These are phyloP conservation scores for Diaporthe destruens DNA, from an alignment of 2,329 filamentous ascomycete species.

Conservation along the genomic window DNA sequence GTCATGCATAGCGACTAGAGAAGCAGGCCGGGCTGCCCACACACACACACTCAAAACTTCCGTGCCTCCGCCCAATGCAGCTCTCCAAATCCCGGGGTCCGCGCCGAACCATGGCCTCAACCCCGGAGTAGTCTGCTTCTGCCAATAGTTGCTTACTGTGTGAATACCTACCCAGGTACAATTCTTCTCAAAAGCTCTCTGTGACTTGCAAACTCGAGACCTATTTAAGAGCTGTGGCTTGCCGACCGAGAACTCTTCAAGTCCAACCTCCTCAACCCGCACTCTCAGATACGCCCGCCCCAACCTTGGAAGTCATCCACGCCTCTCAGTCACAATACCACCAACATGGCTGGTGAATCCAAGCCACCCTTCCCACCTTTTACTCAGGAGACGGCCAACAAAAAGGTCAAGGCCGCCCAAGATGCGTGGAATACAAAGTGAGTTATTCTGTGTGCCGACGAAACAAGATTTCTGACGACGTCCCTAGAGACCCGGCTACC, in stretches of 20 bases:
- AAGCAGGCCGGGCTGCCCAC: background rate
- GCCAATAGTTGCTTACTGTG: background rate
- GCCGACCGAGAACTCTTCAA: background rate
- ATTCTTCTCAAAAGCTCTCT: background rate
- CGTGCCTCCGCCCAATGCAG: constrained; percentile 13
- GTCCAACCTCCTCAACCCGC: background rate
- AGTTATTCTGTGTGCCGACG: constrained; percentile 39
- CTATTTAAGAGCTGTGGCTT: background rate
- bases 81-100: constrained; percentile 17
- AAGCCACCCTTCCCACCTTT: constrained; percentile 76
- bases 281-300: background rate
- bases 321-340: background rate
- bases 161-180: background rate
- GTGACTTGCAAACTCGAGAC: background rate
- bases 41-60: background rate
- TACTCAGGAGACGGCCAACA: constrained; percentile 75
- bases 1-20: background rate
- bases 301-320: background rate
- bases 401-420: constrained; percentile 88
- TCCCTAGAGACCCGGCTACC: constrained; percentile 68
- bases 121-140: background rate
- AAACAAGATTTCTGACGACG: background rate
- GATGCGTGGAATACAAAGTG: constrained; percentile 85
- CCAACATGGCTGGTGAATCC: constrained; percentile 45
- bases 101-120: constrained; percentile 1